These are phyloP conservation scores for Escovopsis weberi DNA, from an alignment of 2,329 filamentous ascomycete genomes.

Conservation along the genomic window DNA sequence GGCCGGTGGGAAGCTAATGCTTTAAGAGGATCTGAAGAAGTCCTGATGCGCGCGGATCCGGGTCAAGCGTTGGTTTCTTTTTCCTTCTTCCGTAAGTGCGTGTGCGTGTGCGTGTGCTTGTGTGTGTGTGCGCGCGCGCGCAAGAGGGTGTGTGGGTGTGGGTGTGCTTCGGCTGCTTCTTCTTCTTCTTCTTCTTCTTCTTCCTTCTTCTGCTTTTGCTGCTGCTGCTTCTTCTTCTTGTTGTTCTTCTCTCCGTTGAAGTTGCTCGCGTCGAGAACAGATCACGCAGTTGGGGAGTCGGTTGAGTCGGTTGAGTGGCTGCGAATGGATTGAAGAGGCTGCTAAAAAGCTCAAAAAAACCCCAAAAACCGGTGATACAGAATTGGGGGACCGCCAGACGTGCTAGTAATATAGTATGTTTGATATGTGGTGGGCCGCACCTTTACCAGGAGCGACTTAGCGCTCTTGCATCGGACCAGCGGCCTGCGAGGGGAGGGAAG, in stretches of 20 bases:
- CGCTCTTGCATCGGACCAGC: too few relatives aligned
- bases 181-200: too few relatives aligned
- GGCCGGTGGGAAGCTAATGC: slow-evolving; percentile 4
- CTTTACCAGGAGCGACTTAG: not conserved
- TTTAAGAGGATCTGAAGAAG: slow-evolving; percentile 2
- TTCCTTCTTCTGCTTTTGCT: too few relatives aligned
- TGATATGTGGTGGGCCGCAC: slow-evolving; percentile 6
- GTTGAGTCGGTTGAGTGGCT: too few relatives aligned
- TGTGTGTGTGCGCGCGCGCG: too few relatives aligned
- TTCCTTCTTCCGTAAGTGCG: slow-evolving; percentile 5
- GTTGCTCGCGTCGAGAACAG: not conserved
- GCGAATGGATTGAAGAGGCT: slow-evolving; percentile 3
- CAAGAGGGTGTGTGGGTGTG: too few relatives aligned
- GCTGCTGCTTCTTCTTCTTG: too few relatives aligned
- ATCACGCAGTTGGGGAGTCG: slow-evolving; percentile 11
- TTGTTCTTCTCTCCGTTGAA: too few relatives aligned
- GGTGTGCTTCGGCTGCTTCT: too few relatives aligned
- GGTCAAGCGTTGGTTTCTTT: slow-evolving; percentile 11
- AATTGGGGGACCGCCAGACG: slow-evolving; percentile 21
- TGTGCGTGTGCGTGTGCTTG: too few relatives aligned
- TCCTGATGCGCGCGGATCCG: slow-evolving; percentile 10
- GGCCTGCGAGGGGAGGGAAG: too few relatives aligned
- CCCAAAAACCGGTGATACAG: slow-evolving; percentile 5
- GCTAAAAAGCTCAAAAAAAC: slow-evolving; percentile 9
- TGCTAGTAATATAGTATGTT: slow-evolving; percentile 23